Evolutionary conservation across 805 yeast genomes (phyloP).

Genomic region (Spathaspora arborariae): DNA sequence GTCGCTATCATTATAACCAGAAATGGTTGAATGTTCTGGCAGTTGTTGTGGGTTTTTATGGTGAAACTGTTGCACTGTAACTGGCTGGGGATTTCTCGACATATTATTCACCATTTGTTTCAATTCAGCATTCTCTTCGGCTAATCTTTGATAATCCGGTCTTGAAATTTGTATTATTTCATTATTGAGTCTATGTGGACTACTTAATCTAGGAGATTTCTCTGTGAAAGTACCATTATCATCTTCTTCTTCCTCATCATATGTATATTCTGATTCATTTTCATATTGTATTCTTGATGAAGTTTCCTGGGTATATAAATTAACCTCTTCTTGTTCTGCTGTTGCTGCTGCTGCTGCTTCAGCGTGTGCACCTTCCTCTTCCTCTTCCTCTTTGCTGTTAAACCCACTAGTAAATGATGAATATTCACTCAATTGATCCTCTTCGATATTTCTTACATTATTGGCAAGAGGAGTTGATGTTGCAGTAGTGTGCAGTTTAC

Average conservation of each 20-base stretch:
- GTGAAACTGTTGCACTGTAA: not conserved
- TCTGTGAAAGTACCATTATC: not conserved
- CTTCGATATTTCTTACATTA: constrained; percentile 13
- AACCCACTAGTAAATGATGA: constrained; percentile 33
- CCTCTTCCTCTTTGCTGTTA: constrained; percentile 12
- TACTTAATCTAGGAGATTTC: not conserved
- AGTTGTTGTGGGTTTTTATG: not conserved
- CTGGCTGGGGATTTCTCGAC: not conserved
- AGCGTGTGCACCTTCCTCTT: not conserved
- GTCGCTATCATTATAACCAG: constrained; percentile 19
- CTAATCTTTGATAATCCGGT: not conserved
- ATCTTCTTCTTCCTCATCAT: constrained; percentile 19
- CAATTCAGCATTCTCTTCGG: not conserved
- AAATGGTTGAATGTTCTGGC: constrained; percentile 13
- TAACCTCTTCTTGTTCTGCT: constrained; percentile 7
- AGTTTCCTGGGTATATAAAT: not conserved
- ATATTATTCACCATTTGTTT: constrained; percentile 3
- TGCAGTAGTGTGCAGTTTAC: constrained; percentile 21
- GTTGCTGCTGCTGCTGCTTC: constrained; percentile 6
- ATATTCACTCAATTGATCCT: constrained; percentile 16
- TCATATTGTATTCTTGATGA: not conserved
- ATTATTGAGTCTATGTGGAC: not conserved
- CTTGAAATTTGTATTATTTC: not conserved
- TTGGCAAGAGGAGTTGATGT: constrained; percentile 38
- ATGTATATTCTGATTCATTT: constrained; percentile 22